These are phyloP conservation scores for Dryas alaskensis DNA, from an alignment of 306 rosid genomes.

Conservation along the genomic window DNA sequence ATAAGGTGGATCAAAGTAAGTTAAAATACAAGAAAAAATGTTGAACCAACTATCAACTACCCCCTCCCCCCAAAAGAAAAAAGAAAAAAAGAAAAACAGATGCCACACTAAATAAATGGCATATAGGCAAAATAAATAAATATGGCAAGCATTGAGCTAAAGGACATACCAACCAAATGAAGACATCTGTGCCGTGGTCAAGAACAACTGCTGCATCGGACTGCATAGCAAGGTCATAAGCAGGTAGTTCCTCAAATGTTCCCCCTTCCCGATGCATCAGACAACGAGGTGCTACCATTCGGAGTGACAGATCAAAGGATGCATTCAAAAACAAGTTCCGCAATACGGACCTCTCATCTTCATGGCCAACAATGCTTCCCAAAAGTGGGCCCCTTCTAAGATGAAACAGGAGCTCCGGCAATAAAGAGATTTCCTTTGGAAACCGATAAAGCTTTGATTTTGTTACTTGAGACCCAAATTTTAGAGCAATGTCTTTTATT, in stretches of 20 bases:
- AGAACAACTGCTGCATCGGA: conserved; percentile 93
- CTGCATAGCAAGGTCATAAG: conserved; percentile 95
- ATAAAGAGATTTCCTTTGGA: conserved; percentile 72
- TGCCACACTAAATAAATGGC: neutral
- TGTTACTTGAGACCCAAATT: conserved; percentile 72
- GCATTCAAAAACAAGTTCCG: conserved; percentile 85
- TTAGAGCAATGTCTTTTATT: conserved; percentile 75
- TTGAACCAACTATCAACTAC: no score
- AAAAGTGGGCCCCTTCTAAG: conserved; percentile 83
- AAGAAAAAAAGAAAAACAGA: conserved; percentile 5
- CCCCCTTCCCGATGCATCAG: conserved; percentile 93
- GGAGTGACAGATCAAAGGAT: conserved; percentile 83
- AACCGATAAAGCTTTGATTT: conserved; percentile 71
- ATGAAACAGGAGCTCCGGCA: conserved; percentile 89
- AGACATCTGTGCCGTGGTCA: conserved; percentile 89
- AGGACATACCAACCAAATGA: conserved; percentile 86
- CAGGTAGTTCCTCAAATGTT: conserved; percentile 89
- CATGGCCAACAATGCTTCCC: conserved; percentile 93
- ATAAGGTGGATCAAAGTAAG: neutral
- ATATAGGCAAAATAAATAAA: neutral
- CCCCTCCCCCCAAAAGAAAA: conserved; percentile 5
- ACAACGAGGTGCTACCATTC: conserved; percentile 95
- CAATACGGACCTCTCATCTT: conserved; percentile 90
- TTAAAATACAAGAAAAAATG: no score
- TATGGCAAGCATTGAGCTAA: conserved; percentile 9